These are phyloP conservation scores for Larix kaempferi DNA, from an alignment of 75 land plant species.

Conservation along the genomic window DNA sequence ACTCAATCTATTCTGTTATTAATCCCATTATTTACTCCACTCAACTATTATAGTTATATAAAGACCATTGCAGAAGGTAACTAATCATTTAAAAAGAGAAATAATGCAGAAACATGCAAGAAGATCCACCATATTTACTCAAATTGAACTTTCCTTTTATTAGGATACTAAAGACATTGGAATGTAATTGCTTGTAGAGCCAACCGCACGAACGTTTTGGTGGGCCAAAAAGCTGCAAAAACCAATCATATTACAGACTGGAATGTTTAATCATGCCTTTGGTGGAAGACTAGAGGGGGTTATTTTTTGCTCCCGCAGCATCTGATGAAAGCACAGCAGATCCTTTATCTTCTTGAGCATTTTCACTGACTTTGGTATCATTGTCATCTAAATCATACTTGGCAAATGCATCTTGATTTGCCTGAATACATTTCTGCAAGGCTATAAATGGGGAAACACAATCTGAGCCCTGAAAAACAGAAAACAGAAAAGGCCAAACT, in stretches of 20 bases:
- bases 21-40: neutral
- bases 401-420: conserved; percentile 53
- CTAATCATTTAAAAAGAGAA: neutral
- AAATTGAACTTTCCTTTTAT: neutral
- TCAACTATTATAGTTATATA: neutral
- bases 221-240: neutral
- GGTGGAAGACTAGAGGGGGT: neutral
- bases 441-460: conserved; percentile 65
- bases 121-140: neutral
- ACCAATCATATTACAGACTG: neutral
- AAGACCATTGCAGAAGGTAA: neutral
- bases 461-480: conserved; percentile 54
- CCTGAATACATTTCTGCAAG: conserved; percentile 63
- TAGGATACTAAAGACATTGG: neutral
- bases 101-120: neutral
- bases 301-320: neutral
- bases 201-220: neutral
- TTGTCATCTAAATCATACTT: conserved; percentile 54
- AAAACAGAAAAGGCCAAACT: neutral
- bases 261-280: neutral
- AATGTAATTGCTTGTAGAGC: neutral
- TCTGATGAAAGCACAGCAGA: neutral
- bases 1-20: neutral
- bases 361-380: conserved; percentile 27
- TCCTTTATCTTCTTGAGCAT: conserved; percentile 15